Evolutionary conservation across 2,329 filamentous ascomycete genomes (phyloP), one percentile per base, ranked within the genome.

Genomic region (Fusarium sp.): DNA sequence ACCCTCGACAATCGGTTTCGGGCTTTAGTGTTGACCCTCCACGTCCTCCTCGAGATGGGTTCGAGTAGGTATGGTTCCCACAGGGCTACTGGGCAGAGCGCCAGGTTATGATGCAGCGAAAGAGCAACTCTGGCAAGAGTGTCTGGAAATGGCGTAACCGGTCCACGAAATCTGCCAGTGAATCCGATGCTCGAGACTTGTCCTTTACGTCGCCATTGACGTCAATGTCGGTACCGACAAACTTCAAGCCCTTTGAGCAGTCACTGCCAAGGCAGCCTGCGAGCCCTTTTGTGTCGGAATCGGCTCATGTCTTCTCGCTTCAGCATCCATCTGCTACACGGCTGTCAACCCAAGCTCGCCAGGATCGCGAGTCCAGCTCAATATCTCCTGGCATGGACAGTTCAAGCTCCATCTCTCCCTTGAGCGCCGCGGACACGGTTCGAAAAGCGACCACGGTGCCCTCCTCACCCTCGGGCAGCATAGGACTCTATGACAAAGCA

Each of bases 51-150:
- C 86, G 81, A 58, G 84, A 87, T 52, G 89, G 89, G 45, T 84
- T 81, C 76, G 89, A 91, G 81, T 91, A 88, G 89, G 89, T 91
- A 27, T 91, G 89, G 89, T 90, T 89, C 77, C 89, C 89, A 1
- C 87, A 86, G 61, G 89, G 89, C 7, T 91, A 89, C 77, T 91
- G 89, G 89, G 89, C 89, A n/a, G 89, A 91, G 79, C 84, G 89
- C n/a, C 82, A 86, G 56, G 65, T 76, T 29, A 64, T 67, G 24
- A 57, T 69, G 5, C 76, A 79, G 1, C 76, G 78, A 18, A 79
- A 81, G 72, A 83, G 80, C 60, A 83, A 75, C 60, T 77, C 80
- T 27, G 79, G 77, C 29, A 80, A 77, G 22, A 80, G 80, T 52
- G 79, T 83, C 40, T 85, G 82, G 81, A 85, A 80, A 76, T 86